Base-by-base conservation (phyloP, 2,329 filamentous ascomycete genomes). In the Arthrobotrys sinensis region DNA sequence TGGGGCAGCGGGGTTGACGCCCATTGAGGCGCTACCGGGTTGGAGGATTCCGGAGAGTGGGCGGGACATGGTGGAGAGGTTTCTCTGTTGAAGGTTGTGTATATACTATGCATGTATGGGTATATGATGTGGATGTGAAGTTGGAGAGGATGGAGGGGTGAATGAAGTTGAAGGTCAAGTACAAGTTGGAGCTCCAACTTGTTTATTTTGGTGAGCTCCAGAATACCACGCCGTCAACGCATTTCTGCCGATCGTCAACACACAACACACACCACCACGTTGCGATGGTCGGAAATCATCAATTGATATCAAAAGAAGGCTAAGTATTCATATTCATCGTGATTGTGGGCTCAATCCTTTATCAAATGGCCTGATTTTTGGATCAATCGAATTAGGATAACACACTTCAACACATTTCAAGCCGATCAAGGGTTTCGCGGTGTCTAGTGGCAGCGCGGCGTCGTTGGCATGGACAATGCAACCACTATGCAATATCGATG, bases 41-140 rank as follows among this genome's bases (percentile, higher is more conserved):
- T 77, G 73, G 40, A 71, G 65, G 60, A 77, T 77, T 38, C 70
- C 66, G 48, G 73, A 71, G 73, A 71, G 60, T 4, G 73, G 73
- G 16, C 73, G 73, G 14, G 73, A 66, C 73, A 77, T 77, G 34
- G 43, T 66, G 7, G 34, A 16, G 34, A 21, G 19, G 5, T 7
- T 38, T 60, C 40, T 14, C 2, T 28, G 40, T 32, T 38, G 67
- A 48, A n/a, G 32, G 16, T 12, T 36, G 5, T 60, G 34, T 46
- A 48, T 40, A 21, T 21, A 34, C 14, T 52, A 21, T 16, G 24
- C 2, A 45, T 43, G 24, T 7, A 45, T 43, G 55, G n/a, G 50
- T 16, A 66, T 19, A 46, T 53, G 63, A 11, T 21, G 21, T 21
- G 21, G 36, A 40, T n/a, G n/a, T n/a, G n/a, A 46, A 52, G 43